phyloP scores from a whole-genome alignment of 2,329 filamentous ascomycete species.

The Calonectria naviculata region DNA sequence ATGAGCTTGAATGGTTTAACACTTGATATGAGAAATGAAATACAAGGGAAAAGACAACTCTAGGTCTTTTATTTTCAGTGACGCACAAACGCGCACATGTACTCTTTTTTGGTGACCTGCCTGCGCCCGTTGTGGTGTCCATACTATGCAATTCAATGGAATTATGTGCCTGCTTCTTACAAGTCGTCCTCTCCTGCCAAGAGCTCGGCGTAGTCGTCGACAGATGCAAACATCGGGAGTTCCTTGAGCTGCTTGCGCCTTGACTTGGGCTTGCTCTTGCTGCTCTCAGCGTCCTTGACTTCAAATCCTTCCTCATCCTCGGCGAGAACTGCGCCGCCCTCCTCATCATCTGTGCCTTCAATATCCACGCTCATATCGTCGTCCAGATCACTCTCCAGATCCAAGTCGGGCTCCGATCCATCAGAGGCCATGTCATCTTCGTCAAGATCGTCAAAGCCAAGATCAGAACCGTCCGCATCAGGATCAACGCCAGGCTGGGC shows the following conservation, averaged over 20 bases:
- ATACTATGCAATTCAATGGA: conserved; percentile 26
- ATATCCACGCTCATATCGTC: conserved; percentile 54
- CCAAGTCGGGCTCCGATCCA: conserved; percentile 49
- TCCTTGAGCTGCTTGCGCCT: conserved; percentile 88
- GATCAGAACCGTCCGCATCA: conserved; percentile 61
- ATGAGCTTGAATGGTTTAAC: conserved; percentile 78
- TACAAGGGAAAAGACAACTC: background rate
- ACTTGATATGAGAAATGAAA: conserved; percentile 36
- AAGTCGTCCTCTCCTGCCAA: conserved; percentile 76
- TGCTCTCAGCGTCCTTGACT: conserved; percentile 72
- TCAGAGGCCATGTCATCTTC: conserved; percentile 62
- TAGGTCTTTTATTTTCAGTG: conserved; percentile 10
- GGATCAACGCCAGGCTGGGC: conserved; percentile 74
- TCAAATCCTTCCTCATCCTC: conserved; percentile 59
- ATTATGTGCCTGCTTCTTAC: conserved; percentile 31
- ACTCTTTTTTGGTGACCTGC: conserved; percentile 27
- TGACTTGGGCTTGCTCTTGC: conserved; percentile 52
- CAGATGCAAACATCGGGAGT: conserved; percentile 91
- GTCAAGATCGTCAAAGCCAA: conserved; percentile 60
- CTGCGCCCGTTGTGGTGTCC: conserved; percentile 19
- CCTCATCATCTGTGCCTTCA: conserved; percentile 55
- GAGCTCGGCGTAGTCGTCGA: conserved; percentile 92
- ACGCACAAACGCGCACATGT: conserved; percentile 18
- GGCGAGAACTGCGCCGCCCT: conserved; percentile 53
- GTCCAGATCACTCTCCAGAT: conserved; percentile 57